Conservation (phyloP, 768 basidiomycete genomes). For the Dacryopinax primogenitus region DNA sequence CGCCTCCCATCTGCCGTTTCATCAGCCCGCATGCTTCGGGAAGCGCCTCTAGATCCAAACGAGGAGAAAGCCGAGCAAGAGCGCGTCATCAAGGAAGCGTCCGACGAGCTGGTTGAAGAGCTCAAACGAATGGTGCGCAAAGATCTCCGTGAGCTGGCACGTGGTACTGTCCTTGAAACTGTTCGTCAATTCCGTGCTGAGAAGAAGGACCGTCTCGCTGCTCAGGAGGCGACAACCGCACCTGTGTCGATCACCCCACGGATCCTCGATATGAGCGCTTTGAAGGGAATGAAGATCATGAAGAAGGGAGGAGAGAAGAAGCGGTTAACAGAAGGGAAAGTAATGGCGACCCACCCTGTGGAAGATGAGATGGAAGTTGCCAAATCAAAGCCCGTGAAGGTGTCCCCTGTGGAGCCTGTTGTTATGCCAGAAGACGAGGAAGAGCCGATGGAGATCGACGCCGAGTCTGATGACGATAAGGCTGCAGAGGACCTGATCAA, state of each 20-base stretch:
- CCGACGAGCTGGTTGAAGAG: constrained; percentile 17
- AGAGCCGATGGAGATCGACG: constrained; percentile 3
- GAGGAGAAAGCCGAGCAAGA: constrained; percentile 4
- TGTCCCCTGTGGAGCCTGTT: background rate
- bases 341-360: background rate
- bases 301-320: constrained; percentile 6
- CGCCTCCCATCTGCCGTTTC: background rate
- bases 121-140: constrained; percentile 12
- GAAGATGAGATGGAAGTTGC: background rate
- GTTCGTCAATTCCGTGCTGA: constrained; percentile 15
- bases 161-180: constrained; percentile 12
- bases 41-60: background rate
- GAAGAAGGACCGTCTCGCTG: constrained; percentile 11
- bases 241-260: background rate
- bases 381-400: background rate
- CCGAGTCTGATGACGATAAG: constrained; percentile 1
- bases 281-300: background rate
- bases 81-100: constrained; percentile 15
- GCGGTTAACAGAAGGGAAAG: constrained; percentile 7
- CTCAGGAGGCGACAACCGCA: background rate
- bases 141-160: background rate
- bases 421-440: constrained; percentile 2
- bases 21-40: background rate
- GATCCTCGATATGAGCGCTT: background rate
- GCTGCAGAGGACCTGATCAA: background rate